These are phyloP conservation scores for Colletotrichum horii DNA, from an alignment of 2,329 filamentous ascomycete genomes.

Conservation along the genomic window DNA sequence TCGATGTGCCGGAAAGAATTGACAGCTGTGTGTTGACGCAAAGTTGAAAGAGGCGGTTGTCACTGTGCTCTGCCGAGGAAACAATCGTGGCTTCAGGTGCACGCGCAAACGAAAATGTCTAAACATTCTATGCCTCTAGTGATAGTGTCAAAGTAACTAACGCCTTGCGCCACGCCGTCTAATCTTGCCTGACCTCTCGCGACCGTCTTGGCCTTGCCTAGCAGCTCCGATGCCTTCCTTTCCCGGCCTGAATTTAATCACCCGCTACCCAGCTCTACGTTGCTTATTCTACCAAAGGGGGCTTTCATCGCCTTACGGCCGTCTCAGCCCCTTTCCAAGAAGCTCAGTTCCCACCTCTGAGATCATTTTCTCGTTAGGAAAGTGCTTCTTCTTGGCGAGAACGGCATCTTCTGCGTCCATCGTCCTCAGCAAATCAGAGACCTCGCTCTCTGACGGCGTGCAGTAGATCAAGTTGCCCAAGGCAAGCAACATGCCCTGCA, in stretches of 20 bases:
- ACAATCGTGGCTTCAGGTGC: not conserved
- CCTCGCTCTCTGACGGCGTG: constrained; percentile 70
- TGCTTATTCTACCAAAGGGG: not conserved
- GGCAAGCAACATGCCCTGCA: constrained; percentile 78
- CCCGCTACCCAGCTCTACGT: not conserved
- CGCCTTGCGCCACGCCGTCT: constrained; percentile 10
- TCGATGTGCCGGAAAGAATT: not conserved
- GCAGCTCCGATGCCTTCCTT: not conserved
- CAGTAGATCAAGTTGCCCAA: constrained; percentile 79
- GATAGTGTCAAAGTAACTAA: not conserved
- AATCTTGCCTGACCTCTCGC: not conserved
- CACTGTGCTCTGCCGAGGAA: not conserved
- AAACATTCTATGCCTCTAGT: not conserved
- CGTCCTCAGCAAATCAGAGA: constrained; percentile 79
- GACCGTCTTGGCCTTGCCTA: not conserved
- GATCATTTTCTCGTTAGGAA: constrained; percentile 64
- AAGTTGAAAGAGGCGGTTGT: not conserved
- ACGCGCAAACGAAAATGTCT: not conserved
- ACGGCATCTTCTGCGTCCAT: constrained; percentile 77
- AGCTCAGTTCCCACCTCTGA: constrained; percentile 57
- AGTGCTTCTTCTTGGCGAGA: constrained; percentile 58
- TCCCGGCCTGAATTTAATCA: not conserved
- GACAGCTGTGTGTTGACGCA: not conserved
- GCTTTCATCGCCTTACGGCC: constrained; percentile 20
- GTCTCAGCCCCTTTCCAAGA: constrained; percentile 54